Evolutionary conservation across 148 eudicot species (phyloP).

Genomic region (Cornus florida): DNA sequence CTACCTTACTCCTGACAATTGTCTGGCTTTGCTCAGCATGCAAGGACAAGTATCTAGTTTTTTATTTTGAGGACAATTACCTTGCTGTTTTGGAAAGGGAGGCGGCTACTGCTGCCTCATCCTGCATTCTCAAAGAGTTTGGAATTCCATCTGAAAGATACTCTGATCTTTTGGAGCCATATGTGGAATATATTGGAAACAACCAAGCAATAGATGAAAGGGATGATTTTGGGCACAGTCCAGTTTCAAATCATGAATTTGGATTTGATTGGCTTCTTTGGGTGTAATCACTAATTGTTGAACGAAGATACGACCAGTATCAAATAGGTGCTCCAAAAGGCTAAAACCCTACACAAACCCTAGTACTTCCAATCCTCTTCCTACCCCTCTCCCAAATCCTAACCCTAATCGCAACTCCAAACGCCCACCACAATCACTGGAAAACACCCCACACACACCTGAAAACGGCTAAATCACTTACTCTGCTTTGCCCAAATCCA

Average conservation of each 20-base stretch:
- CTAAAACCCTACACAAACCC: no score
- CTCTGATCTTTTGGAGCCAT: conserved; percentile 73
- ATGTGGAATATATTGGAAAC: conserved; percentile 41
- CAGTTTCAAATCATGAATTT: conserved; percentile 63
- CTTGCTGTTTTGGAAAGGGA: conserved; percentile 73
- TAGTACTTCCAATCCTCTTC: no score
- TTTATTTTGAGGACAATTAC: conserved; percentile 92
- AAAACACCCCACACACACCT: no score
- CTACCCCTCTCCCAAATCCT: no score
- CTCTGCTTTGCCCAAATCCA: no score
- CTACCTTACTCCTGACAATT: background rate
- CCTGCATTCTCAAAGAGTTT: conserved; percentile 74
- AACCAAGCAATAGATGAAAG: conserved; percentile 25
- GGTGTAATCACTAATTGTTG: conserved; percentile 38
- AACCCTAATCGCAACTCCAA: no score
- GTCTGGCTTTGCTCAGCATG: conserved; percentile 52
- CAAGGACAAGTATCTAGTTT: conserved; percentile 76
- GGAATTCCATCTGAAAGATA: conserved; percentile 94
- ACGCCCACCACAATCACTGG: no score
- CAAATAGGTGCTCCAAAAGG: no score
- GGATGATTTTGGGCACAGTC: conserved; percentile 60
- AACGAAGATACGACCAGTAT: no score
- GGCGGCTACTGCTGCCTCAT: conserved; percentile 62
- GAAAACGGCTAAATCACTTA: no score
- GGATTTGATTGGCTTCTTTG: conserved; percentile 75